Base-by-base conservation (phyloP, 306 rosid genomes). In the Casuarina glauca region DNA sequence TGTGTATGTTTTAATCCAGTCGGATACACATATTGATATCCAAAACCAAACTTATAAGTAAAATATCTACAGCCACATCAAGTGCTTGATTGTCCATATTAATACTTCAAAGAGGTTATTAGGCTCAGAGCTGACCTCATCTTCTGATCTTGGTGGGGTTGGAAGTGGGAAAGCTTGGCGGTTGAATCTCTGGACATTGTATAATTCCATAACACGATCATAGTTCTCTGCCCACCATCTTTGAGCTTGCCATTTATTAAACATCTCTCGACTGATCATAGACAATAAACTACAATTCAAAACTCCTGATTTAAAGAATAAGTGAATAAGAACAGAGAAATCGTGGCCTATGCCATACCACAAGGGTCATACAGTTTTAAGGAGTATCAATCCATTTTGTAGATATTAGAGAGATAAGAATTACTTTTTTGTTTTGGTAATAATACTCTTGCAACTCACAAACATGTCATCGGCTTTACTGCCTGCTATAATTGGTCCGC, bases 201-300 rank as follows among this genome's bases (percentile, higher is more conserved):
- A 86, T 70, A 86, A 87, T 76, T 86, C 90, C 90, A 83, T 86
- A 51, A 86, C 86, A 82, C 61, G 84, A 55, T 86, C 87, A 75
- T 83, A 86, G 82, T 86, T 84, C 80, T 86, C 90, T 43, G 90
- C 80, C 90, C 90, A 86, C 90, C 90, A 86, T 66, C 78, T 86
- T 73, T 86, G 90, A 62, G 90, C 90, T 84, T 86, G 90, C 87
- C 84, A 81, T 73, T 86, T 86, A 76, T 84, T 86, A 60, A 86
- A 86, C 81, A 86, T 78, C 82, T 84, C 90, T 4, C 90, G 90
- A 79, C 90, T 86, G 44, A 12, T 69, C 71, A 81, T 19, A 64
- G 38, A 78, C 78, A 75, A 78, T 16, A 81, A 80, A 78, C 75
- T 78, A 52, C 61, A 77, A 17, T 26, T 60, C 78, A 76, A 69